These are phyloP conservation scores for Scutellaria barbata DNA, from an alignment of 257 asterid species.

Conservation along the genomic window DNA sequence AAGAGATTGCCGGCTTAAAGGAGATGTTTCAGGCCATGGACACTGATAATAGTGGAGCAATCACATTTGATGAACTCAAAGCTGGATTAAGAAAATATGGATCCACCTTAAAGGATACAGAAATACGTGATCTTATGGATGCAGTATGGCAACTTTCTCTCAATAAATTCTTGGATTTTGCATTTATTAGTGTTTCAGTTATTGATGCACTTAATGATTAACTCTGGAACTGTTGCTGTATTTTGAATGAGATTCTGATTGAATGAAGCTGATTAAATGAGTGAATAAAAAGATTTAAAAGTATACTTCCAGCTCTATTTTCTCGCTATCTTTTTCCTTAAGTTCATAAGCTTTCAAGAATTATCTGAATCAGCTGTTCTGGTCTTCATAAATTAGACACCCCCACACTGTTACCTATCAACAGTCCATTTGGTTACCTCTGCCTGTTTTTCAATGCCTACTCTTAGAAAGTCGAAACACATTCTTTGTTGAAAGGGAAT, in stretches of 20 bases:
- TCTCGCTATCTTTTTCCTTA: not conserved
- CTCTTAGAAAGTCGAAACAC: not conserved
- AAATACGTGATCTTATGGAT: constrained; percentile 93
- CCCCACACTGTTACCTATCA: not conserved
- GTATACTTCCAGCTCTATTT: not conserved
- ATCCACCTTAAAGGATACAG: constrained; percentile 82
- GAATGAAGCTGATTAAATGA: not conserved
- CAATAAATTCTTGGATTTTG: constrained; percentile 12
- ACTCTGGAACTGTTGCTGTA: not conserved
- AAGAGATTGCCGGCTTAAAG: constrained; percentile 90
- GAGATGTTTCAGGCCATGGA: constrained; percentile 96
- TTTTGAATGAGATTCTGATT: not conserved
- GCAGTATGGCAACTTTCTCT: constrained; percentile 59
- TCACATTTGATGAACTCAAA: constrained; percentile 93
- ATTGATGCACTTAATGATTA: constrained; percentile 16
- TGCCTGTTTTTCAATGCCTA: not conserved
- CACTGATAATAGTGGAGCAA: constrained; percentile 91
- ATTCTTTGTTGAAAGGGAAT: not conserved
- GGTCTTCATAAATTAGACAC: not conserved
- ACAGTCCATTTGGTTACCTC: not conserved
- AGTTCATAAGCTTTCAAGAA: not conserved
- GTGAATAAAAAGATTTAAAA: not conserved
- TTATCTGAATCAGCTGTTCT: not conserved
- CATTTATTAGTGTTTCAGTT: constrained; percentile 20
- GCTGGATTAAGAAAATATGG: constrained; percentile 92